Evolutionary conservation across 305 asterid species (phyloP), one percentile per base, ranked within the genome.

Genomic region (Rubia peregrina): DNA sequence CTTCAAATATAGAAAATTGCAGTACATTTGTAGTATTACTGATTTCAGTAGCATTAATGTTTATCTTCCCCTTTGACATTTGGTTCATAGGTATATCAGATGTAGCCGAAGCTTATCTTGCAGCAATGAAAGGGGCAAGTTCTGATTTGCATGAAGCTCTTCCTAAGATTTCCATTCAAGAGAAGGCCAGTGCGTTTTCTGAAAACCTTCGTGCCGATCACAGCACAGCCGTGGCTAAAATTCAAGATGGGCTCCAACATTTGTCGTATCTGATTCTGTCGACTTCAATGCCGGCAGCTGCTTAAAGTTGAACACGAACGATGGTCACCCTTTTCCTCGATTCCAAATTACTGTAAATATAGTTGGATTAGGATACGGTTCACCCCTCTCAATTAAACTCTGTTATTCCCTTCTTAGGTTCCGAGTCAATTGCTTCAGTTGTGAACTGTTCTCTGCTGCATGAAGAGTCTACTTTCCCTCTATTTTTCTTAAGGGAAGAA

Each of bases 181-280:
- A 85, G 61, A 93, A 93, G 77, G 92, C 83, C 8, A 74, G 64
- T 74, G 76, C 76, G 61, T 88, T 84, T 69, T 78, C 84, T 7
- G 89, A 88, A 70, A 81, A 80, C 78, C 96, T 93, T 44, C 86
- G 82, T 1, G 82, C 88, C 1, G 90, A 85, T 83, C 92, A 80
- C 62, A 79, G 77, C 80, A 83, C 86, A 6, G 96, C 97, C 17
- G 73, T 83, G 72, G 85, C 88, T 40, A 91, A 85, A 81, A 76
- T 91, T 82, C 90, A 89, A 82, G 98, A 93, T 10, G 97, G 97
- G 67, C 86, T 93, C 69, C 96, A 75, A 17, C 86, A 72, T 69
- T 76, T 91, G 78, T 81, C 89, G 6, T 81, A 82, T 73, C 73
- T 89, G 61, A 82, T 88, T 70, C 72, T 89, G 74, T 82, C 91